These are phyloP conservation scores for Fistulinella cinereoalba DNA, from an alignment of 1,284 basidiomycete genomes.

Conservation along the genomic window DNA sequence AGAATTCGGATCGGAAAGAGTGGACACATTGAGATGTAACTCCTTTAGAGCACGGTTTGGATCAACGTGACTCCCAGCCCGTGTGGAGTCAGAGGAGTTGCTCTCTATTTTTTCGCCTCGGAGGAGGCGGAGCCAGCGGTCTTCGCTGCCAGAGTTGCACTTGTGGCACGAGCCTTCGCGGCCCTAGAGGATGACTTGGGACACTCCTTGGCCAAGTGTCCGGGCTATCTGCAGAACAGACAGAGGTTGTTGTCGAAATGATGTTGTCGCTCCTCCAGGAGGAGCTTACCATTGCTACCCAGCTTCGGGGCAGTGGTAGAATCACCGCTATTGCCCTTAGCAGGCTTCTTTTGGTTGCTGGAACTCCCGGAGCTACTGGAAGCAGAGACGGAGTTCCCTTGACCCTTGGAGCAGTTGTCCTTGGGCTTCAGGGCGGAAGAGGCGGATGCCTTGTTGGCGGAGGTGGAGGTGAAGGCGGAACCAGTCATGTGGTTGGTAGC, in stretches of 20 bases:
- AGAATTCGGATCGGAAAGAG: not conserved
- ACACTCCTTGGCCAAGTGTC: not conserved
- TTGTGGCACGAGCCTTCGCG: not conserved
- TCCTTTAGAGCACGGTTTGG: not conserved
- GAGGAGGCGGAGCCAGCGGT: no score
- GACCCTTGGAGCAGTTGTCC: no score
- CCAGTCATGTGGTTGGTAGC: no score
- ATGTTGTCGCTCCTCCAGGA: not conserved
- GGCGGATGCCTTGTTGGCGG: no score
- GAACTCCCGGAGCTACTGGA: no score
- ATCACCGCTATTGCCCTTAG: no score
- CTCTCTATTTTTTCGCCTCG: not conserved
- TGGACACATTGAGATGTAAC: not conserved
- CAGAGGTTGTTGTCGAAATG: not conserved
- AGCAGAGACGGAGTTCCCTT: no score
- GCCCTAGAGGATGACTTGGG: not conserved
- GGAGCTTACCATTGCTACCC: not conserved
- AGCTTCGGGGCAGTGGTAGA: not conserved
- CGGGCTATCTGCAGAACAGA: not conserved
- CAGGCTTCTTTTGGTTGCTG: no score
- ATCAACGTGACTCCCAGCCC: not conserved
- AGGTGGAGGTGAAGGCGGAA: no score
- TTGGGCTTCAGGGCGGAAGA: no score
- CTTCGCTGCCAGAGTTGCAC: no score
- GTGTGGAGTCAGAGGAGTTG: not conserved